Evolutionary conservation across 495 filamentous ascomycete species (phyloP), one percentile per base, ranked within the genome.

Genomic region (Neurospora discreta): DNA sequence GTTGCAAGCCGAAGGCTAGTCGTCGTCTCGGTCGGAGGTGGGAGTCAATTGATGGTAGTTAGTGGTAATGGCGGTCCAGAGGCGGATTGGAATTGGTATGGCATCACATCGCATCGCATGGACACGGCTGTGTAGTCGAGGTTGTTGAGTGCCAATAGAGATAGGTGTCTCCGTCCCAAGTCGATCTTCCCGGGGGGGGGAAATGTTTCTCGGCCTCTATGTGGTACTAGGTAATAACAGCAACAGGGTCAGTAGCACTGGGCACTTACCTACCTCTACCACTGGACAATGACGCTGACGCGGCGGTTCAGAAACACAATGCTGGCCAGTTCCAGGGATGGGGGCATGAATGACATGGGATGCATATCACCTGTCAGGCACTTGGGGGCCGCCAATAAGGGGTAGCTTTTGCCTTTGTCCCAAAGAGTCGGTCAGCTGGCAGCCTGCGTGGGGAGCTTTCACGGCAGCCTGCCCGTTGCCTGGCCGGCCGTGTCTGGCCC

Each of bases 61-160:
- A 67, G 33, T 74, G 72, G 68, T 74, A 71, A 39, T 70, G 69
- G 69, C 44, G 72, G 70, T 76, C 67, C 38, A 41, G 46, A 65
- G 23, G 52, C 52, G 52, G 52, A 65, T 65, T 33, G 52, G 52
- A 65, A 33, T 60, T 69, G 71, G 68, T 69, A 71, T 74, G 70
- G 76, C 76, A 78, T 80, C 74, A 79, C 78, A 80, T 80, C 74
- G 78, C 78, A 77, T 74, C 70, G 72, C 74, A 70, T 70, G 73
- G 72, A 73, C 67, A 69, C 36, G 33, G 23, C 44, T 73, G 67
- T 42, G 43, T 65, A 68, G 43, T 58, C 69, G 43, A 60, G 52
- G 67, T 69, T 39, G 67, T 69, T 39, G 71, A 44, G 70, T 39
- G 13, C 23, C 52, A 60, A 15, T 60, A n/a, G n/a, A n/a, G n/a